Conservation (phyloP, 306 rosid species). For the Cucurbita argyrosperma region DNA sequence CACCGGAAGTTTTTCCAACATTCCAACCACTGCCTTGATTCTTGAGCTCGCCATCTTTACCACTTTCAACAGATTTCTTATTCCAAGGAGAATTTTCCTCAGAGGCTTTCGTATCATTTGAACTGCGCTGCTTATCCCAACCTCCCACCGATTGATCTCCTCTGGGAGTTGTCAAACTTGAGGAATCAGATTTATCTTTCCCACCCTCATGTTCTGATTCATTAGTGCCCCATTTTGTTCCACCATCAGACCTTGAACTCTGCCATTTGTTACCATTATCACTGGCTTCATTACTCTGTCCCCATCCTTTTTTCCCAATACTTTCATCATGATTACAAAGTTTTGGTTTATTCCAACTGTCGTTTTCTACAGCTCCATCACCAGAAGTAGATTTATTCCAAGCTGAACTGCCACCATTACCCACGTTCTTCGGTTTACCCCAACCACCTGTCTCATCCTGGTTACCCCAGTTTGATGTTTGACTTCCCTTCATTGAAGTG, state of each 20-base stretch:
- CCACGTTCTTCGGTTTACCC: slow-evolving; percentile 7
- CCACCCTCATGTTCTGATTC: slow-evolving; percentile 1
- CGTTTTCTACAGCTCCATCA: background rate
- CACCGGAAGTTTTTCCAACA: slow-evolving; percentile 1
- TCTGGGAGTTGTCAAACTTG: background rate
- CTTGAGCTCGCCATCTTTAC: background rate
- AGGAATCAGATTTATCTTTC: background rate
- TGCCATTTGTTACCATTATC: slow-evolving; percentile 1
- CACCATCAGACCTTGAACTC: background rate
- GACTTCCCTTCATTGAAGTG: background rate
- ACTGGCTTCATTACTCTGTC: background rate
- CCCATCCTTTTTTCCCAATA: background rate
- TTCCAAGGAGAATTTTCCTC: slow-evolving; percentile 9
- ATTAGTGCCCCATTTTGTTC: background rate
- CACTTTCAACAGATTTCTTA: slow-evolving; percentile 9
- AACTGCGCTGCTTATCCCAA: background rate
- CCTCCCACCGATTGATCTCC: background rate
- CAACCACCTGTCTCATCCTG: slow-evolving; percentile 10
- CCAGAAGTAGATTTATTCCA: slow-evolving; percentile 1
- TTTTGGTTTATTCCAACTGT: background rate
- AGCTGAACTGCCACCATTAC: slow-evolving; percentile 6
- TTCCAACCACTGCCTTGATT: slow-evolving; percentile 16
- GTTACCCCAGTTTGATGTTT: background rate
- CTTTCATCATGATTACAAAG: background rate
- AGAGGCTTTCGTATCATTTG: background rate